Evolutionary conservation across 2,329 filamentous ascomycete genomes (phyloP).

Genomic region (Sclerotinia minor): DNA sequence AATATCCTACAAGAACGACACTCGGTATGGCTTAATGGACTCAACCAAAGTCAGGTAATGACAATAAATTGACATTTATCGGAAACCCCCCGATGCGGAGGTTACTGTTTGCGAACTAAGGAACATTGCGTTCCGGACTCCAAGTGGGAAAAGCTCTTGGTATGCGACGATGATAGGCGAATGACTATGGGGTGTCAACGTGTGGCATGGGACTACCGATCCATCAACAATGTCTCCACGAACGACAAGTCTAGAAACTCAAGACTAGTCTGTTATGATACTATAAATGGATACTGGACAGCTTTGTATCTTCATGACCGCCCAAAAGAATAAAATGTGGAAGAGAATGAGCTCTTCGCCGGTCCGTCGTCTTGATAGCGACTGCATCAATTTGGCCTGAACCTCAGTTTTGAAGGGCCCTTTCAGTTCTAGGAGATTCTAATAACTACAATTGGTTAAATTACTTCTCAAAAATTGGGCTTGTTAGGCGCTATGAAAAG

Average conservation of each 20-base stretch:
- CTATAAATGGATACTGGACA: neutral
- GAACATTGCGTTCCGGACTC: neutral
- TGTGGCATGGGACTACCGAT: neutral
- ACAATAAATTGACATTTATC: neutral
- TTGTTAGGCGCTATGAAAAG: no score
- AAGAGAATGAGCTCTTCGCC: neutral
- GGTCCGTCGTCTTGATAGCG: neutral
- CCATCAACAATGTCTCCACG: neutral
- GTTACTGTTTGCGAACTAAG: neutral
- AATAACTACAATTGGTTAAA: neutral
- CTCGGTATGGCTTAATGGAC: neutral
- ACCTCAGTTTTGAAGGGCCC: neutral
- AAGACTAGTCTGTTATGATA: no score
- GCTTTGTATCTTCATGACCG: neutral
- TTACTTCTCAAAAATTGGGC: no score
- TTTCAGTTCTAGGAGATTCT: neutral
- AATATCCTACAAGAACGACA: neutral
- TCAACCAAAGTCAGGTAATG: no score
- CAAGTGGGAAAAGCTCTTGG: neutral
- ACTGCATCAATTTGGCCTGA: neutral
- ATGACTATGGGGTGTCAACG: neutral
- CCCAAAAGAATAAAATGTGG: neutral
- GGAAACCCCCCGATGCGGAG: fast-evolving
- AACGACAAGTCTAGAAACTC: no score
- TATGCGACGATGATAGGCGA: no score